A percentile compares a stretch with the other conserved stretches of the same genome.
These are phyloP conservation scores for Euphorbia tirucalli DNA, from an alignment of 345 rosid species.

Conservation along the genomic window DNA sequence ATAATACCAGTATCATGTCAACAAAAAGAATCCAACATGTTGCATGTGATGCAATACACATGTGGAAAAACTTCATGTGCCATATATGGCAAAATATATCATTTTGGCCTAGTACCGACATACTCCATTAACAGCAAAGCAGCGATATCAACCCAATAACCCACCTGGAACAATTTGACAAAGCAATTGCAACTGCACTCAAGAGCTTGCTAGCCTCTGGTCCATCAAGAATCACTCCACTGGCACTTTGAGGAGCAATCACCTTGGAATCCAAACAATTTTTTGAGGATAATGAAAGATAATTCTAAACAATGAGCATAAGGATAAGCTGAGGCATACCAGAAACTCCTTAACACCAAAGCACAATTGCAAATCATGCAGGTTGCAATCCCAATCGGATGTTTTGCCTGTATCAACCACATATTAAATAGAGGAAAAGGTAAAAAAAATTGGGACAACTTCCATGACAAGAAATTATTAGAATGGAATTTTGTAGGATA, in stretches of 20 bases:
- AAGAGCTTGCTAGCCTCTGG: constrained; percentile 93
- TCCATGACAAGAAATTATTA: neutral
- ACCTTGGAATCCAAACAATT: constrained; percentile 46
- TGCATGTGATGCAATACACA: neutral
- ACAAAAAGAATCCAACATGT: neutral
- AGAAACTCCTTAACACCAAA: constrained; percentile 92
- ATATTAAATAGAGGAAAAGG: constrained; percentile 30
- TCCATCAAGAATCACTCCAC: constrained; percentile 89
- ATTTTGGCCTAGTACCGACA: constrained; percentile 6
- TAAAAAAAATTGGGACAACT: constrained; percentile 1
- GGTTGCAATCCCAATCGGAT: constrained; percentile 51
- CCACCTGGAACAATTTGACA: constrained; percentile 89
- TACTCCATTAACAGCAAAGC: constrained; percentile 16
- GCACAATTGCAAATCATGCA: constrained; percentile 90
- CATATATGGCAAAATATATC: neutral
- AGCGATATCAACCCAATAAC: constrained; percentile 21
- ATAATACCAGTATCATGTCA: neutral
- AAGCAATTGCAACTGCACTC: constrained; percentile 89
- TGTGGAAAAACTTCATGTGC: neutral
- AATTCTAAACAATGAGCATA: neutral
- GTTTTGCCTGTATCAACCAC: constrained; percentile 54
- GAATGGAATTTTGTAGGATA: constrained; percentile 28
- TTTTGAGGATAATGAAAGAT: constrained; percentile 7
- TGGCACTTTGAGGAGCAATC: constrained; percentile 94
- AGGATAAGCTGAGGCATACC: constrained; percentile 43